Base-by-base conservation (phyloP, 2,329 filamentous ascomycete genomes). In the Talaromyces sp. region DNA sequence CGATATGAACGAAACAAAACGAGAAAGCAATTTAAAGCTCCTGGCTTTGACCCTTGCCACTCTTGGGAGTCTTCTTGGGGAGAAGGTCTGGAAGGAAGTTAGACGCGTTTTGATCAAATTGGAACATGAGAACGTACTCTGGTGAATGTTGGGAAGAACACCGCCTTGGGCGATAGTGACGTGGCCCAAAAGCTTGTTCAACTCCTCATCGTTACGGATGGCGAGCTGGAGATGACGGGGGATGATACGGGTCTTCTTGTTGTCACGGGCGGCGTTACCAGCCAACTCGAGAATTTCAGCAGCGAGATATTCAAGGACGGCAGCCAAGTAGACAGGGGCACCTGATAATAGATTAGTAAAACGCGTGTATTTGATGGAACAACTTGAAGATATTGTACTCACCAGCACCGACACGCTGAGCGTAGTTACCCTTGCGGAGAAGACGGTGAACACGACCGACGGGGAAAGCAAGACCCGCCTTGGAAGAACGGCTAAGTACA, bases 211-310 rank as follows among this genome's bases (percentile, higher is more conserved):
- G 85, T 97, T 97, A 78, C 95, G 90, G 86, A 99, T 99, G 83
- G 95, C 95, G 74, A 99, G 92, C 86, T 99, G 95, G 57, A 99
- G 89, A 83, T 99, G 95, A 83, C 95, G 93, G 71, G 95, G 95
- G 68, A 98, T 99, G 85, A 99, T 99, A 90, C 95, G 93, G 71
- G 94, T 99, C 91, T 98, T 98, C 92, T 99, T 99, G 90, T 98
- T 97, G 85, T 99, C 95, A 75, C 95, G 94, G 70, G 95, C 95
- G 76, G 95, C 95, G 82, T 99, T 99, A 75, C 95, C 95, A 81
- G 95, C 95, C 84, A 99, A 85, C 85, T 99, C 95, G 77, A 99
- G 93, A 74, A 99, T 97, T 86, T 99, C 95, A 72, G 95, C 95
- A 73, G 95, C 94, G 67, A 99, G 90, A 81, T 99, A 99, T 85